Evolutionary conservation across 192 early-diverging fungal species (phyloP), one percentile per base, ranked within the genome.

Genomic region (Backusella westeae): DNA sequence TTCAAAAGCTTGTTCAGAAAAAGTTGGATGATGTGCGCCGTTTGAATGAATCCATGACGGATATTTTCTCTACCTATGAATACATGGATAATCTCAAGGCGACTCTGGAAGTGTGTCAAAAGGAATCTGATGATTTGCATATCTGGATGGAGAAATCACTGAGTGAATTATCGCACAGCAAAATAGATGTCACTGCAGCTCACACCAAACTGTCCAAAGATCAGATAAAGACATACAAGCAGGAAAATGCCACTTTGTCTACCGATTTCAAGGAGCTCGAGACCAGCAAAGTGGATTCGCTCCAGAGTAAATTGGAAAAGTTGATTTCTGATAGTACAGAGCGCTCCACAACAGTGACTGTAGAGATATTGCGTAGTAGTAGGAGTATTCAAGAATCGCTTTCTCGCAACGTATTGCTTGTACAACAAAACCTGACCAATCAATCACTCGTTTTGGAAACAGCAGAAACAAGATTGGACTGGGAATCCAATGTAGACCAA

Each of bases 401-500:
- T 15, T 17, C 29, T 6, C 39, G 36, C 34, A 46, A 65, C 34
- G 2, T 49, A 0, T 19, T 66, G 0, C 29, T 41, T 5, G 26
- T 75, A 6, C 35, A 66, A 0, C 59, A 75, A 32, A 42, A 14
- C 14, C 0, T 66, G 12, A 35, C 14, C 4, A 42, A 68, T 6
- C 59, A 75, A 67, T 39, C 74, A 8, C 10, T 69, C 5, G 68
- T 41, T 5, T 29, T 77, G 35, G 32, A 52, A 34, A 66, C 49
- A 5, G 36, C 52, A 19, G 38, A 56, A 44, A 23, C 32, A 32
- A 44, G 75, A 34, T 8, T 44, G 15, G 29, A 19, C 23, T 77
- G 75, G 75, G 75, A 77, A 52, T 29, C 4, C 2, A 15, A 49
- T 39, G 26, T 67, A 14, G 42, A 67, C 42, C 35, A 71, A 29